A percentile compares a stretch with the other conserved stretches of the same genome.
Conservation (phyloP, 179 eudicot genomes). For the Sideroxylon spinosum region DNA sequence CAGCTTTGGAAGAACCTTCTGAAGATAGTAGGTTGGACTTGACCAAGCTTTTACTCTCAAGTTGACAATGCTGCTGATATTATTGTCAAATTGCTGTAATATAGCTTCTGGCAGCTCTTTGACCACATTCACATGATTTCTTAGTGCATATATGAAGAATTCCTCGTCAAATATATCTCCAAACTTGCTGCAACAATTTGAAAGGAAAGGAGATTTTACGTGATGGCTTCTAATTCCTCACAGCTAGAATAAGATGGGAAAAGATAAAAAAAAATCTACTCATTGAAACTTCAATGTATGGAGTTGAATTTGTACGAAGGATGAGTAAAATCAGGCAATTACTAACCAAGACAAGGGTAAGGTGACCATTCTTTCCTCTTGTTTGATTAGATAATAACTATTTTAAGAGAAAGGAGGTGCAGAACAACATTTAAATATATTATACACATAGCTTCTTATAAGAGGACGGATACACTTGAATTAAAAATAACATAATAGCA, state of each 20-base stretch:
- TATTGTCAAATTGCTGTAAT: constrained; percentile 66
- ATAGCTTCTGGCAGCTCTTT: constrained; percentile 79
- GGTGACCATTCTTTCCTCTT: too few species aligned
- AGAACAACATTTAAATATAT: too few species aligned
- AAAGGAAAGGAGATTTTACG: neutral
- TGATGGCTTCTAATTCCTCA: neutral
- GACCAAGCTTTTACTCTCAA: constrained; percentile 98
- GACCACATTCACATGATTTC: constrained; percentile 73
- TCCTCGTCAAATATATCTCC: constrained; percentile 95
- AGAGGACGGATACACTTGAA: too few species aligned
- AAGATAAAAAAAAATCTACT: neutral
- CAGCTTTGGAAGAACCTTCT: constrained; percentile 85
- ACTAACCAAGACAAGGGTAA: too few species aligned
- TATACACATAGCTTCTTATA: too few species aligned
- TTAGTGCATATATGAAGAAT: constrained; percentile 81
- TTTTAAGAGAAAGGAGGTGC: too few species aligned
- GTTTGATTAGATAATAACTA: too few species aligned
- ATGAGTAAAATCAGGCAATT: neutral
- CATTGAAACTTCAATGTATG: neutral
- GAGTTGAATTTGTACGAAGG: neutral
- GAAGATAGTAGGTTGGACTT: constrained; percentile 74
- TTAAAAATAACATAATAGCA: too few species aligned
- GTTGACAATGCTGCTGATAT: constrained; percentile 88
- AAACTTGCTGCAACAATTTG: constrained; percentile 64
- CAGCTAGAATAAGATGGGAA: neutral